Evolutionary conservation across 257 asterid genomes (phyloP).

Genomic region (Thymus quinquecostatus): DNA sequence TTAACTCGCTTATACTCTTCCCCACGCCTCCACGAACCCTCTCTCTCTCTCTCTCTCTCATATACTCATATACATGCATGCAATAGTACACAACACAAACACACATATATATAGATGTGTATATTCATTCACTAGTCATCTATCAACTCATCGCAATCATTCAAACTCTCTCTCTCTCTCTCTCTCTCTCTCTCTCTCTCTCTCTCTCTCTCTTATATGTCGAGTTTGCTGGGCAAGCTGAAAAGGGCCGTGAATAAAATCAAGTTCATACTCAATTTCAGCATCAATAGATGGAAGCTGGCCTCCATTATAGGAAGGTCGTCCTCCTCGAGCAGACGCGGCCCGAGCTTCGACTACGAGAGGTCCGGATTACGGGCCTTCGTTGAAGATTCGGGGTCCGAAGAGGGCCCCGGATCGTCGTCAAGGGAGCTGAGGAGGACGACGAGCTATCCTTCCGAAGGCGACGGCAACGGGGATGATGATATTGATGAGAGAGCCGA

Average conservation of each 20-base stretch:
- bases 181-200: background rate
- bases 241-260: conserved; percentile 78
- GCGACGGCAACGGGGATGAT: conserved; percentile 68
- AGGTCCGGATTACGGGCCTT: conserved; percentile 48
- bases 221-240: conserved; percentile 53
- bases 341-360: conserved; percentile 62
- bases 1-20: conserved; percentile 34
- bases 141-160: background rate
- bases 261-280: conserved; percentile 55
- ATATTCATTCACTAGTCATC: background rate
- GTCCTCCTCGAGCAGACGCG: conserved; percentile 37
- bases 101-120: background rate
- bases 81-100: background rate
- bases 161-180: background rate
- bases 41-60: background rate
- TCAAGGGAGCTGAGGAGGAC: conserved; percentile 53
- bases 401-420: conserved; percentile 28
- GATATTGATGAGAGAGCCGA: conserved; percentile 81
- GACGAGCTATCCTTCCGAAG: conserved; percentile 65
- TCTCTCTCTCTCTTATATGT: conserved; percentile 38
- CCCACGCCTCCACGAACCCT: conserved; percentile 29
- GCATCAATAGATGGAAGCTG: conserved; percentile 53
- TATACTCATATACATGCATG: background rate
- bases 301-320: conserved; percentile 49
- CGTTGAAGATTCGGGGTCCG: conserved; percentile 34